These are phyloP conservation scores for Clarireedia paspali DNA, from an alignment of 2,329 filamentous ascomycete species.

Conservation along the genomic window DNA sequence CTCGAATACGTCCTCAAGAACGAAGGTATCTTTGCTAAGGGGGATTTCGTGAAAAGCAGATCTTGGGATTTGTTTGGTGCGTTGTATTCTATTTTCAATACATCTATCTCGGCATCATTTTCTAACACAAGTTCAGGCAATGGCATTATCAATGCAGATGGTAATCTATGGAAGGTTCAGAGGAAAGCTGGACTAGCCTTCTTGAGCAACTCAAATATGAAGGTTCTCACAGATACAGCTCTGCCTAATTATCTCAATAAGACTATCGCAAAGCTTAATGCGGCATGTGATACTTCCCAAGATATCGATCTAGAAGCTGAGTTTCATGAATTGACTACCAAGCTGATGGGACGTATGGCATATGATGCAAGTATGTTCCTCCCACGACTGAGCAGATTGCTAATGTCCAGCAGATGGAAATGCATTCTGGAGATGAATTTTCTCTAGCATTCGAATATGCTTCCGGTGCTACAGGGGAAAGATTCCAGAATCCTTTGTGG, in stretches of 20 bases:
- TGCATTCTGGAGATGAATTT: constrained; percentile 54
- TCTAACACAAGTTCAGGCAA: constrained; percentile 31
- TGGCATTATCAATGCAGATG: constrained; percentile 61
- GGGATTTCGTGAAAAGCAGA: constrained; percentile 51
- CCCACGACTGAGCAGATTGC: neutral
- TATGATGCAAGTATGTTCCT: constrained; percentile 40
- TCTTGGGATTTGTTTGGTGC: constrained; percentile 55
- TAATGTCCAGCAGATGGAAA: constrained; percentile 45
- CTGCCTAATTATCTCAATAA: constrained; percentile 46
- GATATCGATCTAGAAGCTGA: constrained; percentile 50
- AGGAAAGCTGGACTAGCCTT: constrained; percentile 54
- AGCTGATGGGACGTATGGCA: constrained; percentile 60
- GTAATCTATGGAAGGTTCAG: constrained; percentile 55
- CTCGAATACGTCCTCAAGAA: constrained; percentile 56
- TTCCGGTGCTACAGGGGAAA: constrained; percentile 49
- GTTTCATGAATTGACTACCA: constrained; percentile 57
- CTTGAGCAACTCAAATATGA: constrained; percentile 49
- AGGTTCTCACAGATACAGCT: constrained; percentile 47
- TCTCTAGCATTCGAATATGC: constrained; percentile 54
- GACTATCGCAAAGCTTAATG: constrained; percentile 34
- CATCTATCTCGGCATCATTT: neutral
- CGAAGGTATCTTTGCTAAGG: constrained; percentile 53
- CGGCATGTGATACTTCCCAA: constrained; percentile 12
- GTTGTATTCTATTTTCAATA: constrained; percentile 2
- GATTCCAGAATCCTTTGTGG: constrained; percentile 62